Base-by-base conservation (phyloP, 306 rosid genomes). In the Vicia faba region DNA sequence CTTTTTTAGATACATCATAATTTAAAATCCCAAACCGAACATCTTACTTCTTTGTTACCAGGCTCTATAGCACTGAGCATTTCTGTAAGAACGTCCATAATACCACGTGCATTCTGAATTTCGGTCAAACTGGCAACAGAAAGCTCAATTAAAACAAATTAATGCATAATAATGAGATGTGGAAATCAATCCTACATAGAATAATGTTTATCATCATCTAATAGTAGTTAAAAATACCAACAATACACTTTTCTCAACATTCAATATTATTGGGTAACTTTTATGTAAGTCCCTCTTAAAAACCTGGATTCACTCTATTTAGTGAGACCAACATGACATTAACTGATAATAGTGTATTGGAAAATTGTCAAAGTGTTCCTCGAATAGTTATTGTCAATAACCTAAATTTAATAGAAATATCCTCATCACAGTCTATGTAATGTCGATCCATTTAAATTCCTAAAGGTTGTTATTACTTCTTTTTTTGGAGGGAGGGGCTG, bases 101-200 rank as follows among this genome's bases (percentile, higher is more conserved):
- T 87, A 56, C 97, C 97, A 49, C 92, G 86, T 63, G 96, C 97
- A 82, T 95, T 95, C 84, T 95, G 99, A 79, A 95, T 82, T 90
- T 95, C 99, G 3, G 92, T 63, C 85, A 90, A 69, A 73, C 99
- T 95, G 82, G 55, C 36, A 69, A 80, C n/a, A 75, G 35, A 78
- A 69, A 55, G 11, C 66, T 58, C 55, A 46, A 72, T 75, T 43
- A 39, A 69, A 85, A 20, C 23, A 69, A 76, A 70, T 29, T 41
- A 48, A 36, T 13, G 49, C 44, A 56, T 23, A 45, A 56, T 23
- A 45, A 73, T 67, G 12, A 62, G 38, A 45, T 20, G 55, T 7
- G 15, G 54, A 7, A 69, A 63, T 31, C 26, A 8, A 38, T 23
- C 25, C 65, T 61, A 69, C 36, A 55, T 20, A 64, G 18, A 54